A percentile compares a stretch with the other conserved stretches of the same genome.
phyloP scores from a whole-genome alignment of 2,329 filamentous ascomycete genomes.

The Whalleya microplaca region DNA sequence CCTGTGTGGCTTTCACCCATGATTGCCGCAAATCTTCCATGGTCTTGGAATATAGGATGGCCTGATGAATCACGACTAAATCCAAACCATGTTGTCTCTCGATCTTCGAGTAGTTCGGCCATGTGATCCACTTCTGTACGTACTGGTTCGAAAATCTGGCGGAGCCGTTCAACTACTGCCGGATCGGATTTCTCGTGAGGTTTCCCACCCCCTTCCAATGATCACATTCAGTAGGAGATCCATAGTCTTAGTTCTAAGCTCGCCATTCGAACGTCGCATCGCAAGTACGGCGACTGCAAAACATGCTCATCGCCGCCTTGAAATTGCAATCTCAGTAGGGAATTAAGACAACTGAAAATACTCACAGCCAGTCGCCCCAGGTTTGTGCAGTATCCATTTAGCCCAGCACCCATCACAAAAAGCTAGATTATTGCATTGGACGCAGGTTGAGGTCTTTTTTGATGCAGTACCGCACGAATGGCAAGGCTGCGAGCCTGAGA shows the following conservation, averaged over 20 bases:
- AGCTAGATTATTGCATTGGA: conserved; percentile 36
- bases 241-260: no score
- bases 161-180: conserved; percentile 31
- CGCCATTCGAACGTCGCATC: no score
- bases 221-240: background rate
- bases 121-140: conserved; percentile 34
- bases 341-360: background rate
- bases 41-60: conserved; percentile 33
- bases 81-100: conserved; percentile 38
- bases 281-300: no score
- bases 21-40: conserved; percentile 46
- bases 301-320: no score
- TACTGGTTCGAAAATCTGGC: conserved; percentile 34
- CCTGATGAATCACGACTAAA: conserved; percentile 33
- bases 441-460: conserved; percentile 31
- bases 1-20: conserved; percentile 37
- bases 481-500: conserved; percentile 24
- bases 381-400: conserved; percentile 33
- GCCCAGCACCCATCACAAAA: conserved; percentile 36
- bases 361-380: conserved; percentile 30
- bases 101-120: conserved; percentile 32
- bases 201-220: conserved; percentile 31
- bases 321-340: no score
- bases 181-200: conserved; percentile 36
- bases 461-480: conserved; percentile 30